phyloP scores from a whole-genome alignment of 139 green algal species.

The Gonium pectorale region DNA sequence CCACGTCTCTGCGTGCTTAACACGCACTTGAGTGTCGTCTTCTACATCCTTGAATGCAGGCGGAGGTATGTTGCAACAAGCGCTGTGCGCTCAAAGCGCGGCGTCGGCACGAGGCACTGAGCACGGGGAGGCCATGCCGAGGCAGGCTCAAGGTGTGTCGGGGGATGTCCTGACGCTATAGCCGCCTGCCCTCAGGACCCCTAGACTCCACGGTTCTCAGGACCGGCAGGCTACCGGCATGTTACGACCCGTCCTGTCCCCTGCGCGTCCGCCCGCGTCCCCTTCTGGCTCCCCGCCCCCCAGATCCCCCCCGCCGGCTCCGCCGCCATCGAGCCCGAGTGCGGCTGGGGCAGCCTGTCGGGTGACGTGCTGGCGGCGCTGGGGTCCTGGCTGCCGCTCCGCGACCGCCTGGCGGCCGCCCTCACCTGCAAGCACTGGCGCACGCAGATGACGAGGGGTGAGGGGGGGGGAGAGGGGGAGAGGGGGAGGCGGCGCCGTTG shows the following conservation, averaged over 20 bases:
- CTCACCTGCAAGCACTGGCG: conserved; percentile 33
- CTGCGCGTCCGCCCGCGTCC: neutral
- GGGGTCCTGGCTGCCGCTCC: neutral
- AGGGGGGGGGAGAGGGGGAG: no score
- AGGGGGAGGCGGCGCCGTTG: no score
- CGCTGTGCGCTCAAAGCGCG: neutral
- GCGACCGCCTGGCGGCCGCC: neutral
- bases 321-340: neutral
- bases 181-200: no score
- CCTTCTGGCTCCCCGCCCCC: neutral
- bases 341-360: neutral
- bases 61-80: conserved; percentile 13
- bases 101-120: neutral
- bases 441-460: neutral
- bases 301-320: neutral
- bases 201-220: no score
- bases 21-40: neutral
- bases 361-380: conserved; percentile 1
- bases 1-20: no score
- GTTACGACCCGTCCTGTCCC: neutral
- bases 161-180: no score
- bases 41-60: neutral
- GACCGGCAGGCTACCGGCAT: neutral
- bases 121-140: neutral
- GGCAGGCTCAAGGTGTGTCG: neutral